Conservation (phyloP, 1,284 basidiomycete genomes). For the Abortiporus biennis region DNA sequence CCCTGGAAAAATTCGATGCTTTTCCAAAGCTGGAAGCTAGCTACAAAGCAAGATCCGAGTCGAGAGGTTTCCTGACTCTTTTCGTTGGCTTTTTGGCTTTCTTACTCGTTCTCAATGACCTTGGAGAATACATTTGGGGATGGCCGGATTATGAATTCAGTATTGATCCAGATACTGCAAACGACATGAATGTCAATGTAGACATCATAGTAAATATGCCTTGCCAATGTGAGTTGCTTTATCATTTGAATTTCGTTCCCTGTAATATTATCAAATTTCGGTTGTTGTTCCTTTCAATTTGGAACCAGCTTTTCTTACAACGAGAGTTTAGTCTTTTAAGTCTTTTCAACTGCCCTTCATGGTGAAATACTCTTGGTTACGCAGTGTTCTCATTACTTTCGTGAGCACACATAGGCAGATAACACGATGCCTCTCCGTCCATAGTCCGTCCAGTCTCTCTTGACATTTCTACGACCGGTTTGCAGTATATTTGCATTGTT, state of each 20-base stretch:
- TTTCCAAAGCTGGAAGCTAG: constrained; percentile 87
- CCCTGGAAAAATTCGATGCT: constrained; percentile 66
- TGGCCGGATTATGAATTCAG: constrained; percentile 85
- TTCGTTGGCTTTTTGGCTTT: constrained; percentile 70
- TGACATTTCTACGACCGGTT: too few relatives aligned
- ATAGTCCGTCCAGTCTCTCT: too few relatives aligned
- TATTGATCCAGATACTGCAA: constrained; percentile 62
- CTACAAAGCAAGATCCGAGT: constrained; percentile 82
- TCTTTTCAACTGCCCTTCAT: too few relatives aligned
- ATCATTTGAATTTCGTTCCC: neutral
- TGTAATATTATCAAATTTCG: too few relatives aligned
- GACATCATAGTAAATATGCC: constrained; percentile 92
- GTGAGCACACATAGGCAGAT: too few relatives aligned
- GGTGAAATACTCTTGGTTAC: too few relatives aligned
- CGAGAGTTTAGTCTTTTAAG: too few relatives aligned
- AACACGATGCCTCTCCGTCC: too few relatives aligned
- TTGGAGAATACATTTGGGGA: constrained; percentile 88
- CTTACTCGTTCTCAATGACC: constrained; percentile 78
- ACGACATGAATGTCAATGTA: constrained; percentile 78
- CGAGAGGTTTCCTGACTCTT: constrained; percentile 85
- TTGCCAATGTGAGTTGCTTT: constrained; percentile 69
- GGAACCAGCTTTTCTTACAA: too few relatives aligned
- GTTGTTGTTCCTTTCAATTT: too few relatives aligned
- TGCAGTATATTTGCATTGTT: too few relatives aligned
- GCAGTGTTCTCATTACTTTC: too few relatives aligned